Evolutionary conservation across 2,329 filamentous ascomycete genomes (phyloP), one percentile per base, ranked within the genome.

Genomic region (Aureobasidium namibiae): DNA sequence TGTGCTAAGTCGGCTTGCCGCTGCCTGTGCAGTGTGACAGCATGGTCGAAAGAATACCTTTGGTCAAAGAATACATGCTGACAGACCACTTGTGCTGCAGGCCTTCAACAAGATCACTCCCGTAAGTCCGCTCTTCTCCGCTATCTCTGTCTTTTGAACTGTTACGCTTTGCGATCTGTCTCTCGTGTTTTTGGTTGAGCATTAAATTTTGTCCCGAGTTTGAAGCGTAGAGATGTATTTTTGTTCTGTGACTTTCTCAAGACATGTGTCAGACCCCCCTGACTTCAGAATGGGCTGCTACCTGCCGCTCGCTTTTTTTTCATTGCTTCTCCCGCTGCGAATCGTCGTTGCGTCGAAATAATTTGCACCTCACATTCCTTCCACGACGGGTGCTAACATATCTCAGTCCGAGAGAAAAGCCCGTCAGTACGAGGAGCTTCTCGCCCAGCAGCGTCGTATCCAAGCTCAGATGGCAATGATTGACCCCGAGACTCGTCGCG

Each of bases 401-500:
- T 53, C 60, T 61, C 73, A 96, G 92, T 84, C 96, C 70, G 92
- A 96, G 73, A 94, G 94, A 76, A 96, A 96, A 76, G 90, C 91
- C 69, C 79, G 89, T 69, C 91, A 96, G 73, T 95, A 95, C 76
- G 92, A 97, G 73, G 86, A 87, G 69, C 86, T 97, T 67, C 84
- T 90, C 65, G 90, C 95, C 74, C 90, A 95, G 72, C 90, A 90
- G 69, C 85, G 90, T 64, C 85, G 88, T 46, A 96, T 96, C 68
- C 91, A 97, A 75, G 86, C 89, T 65, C 90, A 96, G 73, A 91
- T 99, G 84, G 89, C 92, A 72, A 83, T 90, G 66, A 81, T 96
- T 63, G 91, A 96, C 68, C 82, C 92, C 66, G 88, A 94, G 71
- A 89, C 92, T 72, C 86, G 87, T 63, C 85, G 83, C 63, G 89